Conservation (phyloP, 441 rosid species). For the Bruguiera hainesii region DNA sequence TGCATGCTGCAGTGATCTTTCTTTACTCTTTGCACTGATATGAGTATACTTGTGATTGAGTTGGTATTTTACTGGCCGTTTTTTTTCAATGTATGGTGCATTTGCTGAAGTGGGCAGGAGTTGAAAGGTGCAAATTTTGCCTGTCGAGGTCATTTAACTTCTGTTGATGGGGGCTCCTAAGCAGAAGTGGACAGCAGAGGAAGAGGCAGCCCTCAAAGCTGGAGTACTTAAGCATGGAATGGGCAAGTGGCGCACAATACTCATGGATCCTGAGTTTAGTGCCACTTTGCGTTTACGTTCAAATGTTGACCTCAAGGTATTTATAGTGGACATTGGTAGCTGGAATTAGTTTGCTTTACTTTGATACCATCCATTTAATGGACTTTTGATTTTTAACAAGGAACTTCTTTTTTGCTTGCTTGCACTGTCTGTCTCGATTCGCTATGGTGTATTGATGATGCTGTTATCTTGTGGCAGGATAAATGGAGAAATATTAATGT, state of each 20-base stretch:
- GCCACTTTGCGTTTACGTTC: slow-evolving; percentile 73
- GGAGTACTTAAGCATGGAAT: slow-evolving; percentile 95
- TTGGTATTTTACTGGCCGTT: background rate
- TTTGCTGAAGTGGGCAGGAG: background rate
- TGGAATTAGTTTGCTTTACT: slow-evolving; percentile 1
- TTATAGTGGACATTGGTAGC: slow-evolving; percentile 3
- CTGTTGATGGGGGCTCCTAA: slow-evolving; percentile 90
- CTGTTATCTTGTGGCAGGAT: slow-evolving; percentile 47
- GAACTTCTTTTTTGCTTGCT: background rate
- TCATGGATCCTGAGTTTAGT: slow-evolving; percentile 88
- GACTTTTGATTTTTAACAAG: background rate
- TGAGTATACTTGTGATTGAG: background rate
- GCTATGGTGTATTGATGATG: slow-evolving; percentile 7
- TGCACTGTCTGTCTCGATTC: background rate
- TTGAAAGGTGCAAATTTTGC: background rate
- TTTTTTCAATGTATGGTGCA: slow-evolving; percentile 14
- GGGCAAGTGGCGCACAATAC: slow-evolving; percentile 98
- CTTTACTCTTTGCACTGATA: background rate
- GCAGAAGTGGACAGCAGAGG: slow-evolving; percentile 98
- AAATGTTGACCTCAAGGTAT: slow-evolving; percentile 95
- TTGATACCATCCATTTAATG: slow-evolving; percentile 10
- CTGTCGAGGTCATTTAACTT: slow-evolving; percentile 3
- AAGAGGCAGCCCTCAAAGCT: slow-evolving; percentile 89
- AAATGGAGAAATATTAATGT: slow-evolving; percentile 99
- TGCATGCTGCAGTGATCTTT: background rate